A percentile compares a stretch with the other conserved stretches of the same genome.
Evolutionary conservation across 2,329 filamentous ascomycete species (phyloP).

Genomic region (Cladosporium cucumerinum): DNA sequence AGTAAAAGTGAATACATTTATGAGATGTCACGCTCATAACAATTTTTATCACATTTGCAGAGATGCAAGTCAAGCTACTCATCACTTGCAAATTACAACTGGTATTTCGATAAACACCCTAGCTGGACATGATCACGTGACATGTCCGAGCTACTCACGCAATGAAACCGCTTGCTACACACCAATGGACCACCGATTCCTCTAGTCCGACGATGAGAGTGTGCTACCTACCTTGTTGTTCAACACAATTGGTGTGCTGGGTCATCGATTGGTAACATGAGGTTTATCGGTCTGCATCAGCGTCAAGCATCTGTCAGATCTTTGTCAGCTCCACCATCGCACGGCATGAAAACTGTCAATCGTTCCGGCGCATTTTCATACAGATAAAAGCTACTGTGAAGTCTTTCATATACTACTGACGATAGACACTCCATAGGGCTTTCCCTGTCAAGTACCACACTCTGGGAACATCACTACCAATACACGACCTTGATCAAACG

Average conservation of each 20-base stretch:
- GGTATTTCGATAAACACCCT: neutral
- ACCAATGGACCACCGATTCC: neutral
- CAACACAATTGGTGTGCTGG: neutral
- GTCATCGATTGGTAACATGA: neutral
- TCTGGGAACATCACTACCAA: neutral
- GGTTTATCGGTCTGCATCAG: neutral
- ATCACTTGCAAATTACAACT: neutral
- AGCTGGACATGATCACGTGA: neutral
- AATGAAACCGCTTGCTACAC: neutral
- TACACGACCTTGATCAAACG: neutral
- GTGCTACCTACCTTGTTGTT: neutral
- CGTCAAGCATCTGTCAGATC: slow-evolving; percentile 5
- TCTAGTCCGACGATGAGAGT: neutral
- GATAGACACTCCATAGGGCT: neutral
- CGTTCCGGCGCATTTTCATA: neutral
- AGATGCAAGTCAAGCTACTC: neutral
- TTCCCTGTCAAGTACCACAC: neutral
- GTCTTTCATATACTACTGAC: neutral
- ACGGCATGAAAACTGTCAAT: neutral
- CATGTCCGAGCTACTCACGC: neutral
- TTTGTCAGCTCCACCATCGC: slow-evolving; percentile 1
- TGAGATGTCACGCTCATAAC: neutral
- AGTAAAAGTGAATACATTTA: neutral
- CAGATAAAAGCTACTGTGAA: neutral
- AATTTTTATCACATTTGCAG: neutral